Percentiles rank a stretch among this genome's conserved stretches.
Conservation (phyloP, 345 rosid genomes). For the Iberis pinnata region DNA sequence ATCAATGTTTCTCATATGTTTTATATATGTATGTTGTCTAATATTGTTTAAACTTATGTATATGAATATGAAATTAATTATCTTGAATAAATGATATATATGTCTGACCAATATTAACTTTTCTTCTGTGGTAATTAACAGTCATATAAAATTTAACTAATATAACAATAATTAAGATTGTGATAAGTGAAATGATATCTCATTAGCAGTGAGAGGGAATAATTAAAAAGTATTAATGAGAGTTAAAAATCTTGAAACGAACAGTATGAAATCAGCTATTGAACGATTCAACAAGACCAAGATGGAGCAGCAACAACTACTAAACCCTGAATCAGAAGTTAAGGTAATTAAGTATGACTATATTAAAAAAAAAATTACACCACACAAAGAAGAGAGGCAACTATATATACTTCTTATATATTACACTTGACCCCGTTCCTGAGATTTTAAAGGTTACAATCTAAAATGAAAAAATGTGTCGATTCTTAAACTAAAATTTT, state of each 20-base stretch:
- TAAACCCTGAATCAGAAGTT: conserved; percentile 49
- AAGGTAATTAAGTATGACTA: conserved; percentile 42
- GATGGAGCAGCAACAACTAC: conserved; percentile 45
- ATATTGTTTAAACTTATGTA: no score
- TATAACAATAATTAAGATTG: neutral
- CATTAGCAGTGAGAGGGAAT: neutral
- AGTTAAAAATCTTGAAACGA: conserved; percentile 5
- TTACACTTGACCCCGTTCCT: no score
- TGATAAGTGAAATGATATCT: neutral
- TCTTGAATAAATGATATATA: no score
- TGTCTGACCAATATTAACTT: neutral
- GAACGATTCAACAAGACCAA: conserved; percentile 53
- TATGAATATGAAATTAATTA: no score
- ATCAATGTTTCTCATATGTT: no score
- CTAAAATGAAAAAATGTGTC: no score
- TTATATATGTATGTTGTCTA: no score
- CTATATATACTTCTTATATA: no score
- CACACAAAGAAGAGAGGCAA: conserved; percentile 1
- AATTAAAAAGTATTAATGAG: neutral
- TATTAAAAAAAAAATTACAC: neutral
- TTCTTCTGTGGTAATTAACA: neutral
- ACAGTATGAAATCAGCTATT: conserved; percentile 57
- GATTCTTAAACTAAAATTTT: no score
- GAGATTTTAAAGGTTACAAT: no score
- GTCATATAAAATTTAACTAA: neutral